Evolutionary conservation across 352 stramenopile genomes (phyloP), one percentile per base, ranked within the genome.

Genomic region (Globisporangium solare): DNA sequence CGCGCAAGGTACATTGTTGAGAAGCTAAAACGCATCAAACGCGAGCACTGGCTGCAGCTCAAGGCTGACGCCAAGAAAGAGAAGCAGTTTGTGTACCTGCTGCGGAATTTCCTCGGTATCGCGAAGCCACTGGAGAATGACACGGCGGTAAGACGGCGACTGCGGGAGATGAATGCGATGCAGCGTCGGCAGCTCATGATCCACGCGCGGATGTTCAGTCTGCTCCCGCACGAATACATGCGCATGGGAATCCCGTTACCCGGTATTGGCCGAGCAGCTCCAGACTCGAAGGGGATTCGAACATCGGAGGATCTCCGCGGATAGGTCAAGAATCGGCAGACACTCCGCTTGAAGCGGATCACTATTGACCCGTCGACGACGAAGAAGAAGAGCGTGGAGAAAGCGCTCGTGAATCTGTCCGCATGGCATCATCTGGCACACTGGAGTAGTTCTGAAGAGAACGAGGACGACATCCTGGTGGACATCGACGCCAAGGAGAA

Each of bases 171-270:
- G 64, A 73, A 83, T 54, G 60, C 59, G 1, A 24, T 84, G 6
- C 71, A 77, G 31, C 66, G 75, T 13, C 73, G 75, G 1, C 72
- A 80, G 49, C 56, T 90, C 7, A 46, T 51, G 35, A 74, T 81
- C 37, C 73, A 77, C 18, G 79, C 75, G 3, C 47, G 76, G 6
- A 67, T 78, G 43, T 88, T 88, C 47, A 77, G 79, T 1, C 52
- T 90, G 8, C 51, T 90, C 0, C 24, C 80, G 27, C 53, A 71
- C 27, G 79, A 87, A 48, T 90, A 90, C 54, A 81, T 86, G 71
- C 58, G 61, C 18, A 68, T 88, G 6, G 79, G 79, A 0, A 70
- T 88, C 24, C 77, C 79, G 2, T 58, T 90, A 3, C 79, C 79
- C 8, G 79, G 79, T 0, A 40, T 87, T 6, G 73, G 66, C 3